A percentile compares a stretch with the other conserved stretches of the same genome.
Evolutionary conservation across 1,139 yeast genomes (phyloP).

Genomic region (Pneumocystis sp.): DNA sequence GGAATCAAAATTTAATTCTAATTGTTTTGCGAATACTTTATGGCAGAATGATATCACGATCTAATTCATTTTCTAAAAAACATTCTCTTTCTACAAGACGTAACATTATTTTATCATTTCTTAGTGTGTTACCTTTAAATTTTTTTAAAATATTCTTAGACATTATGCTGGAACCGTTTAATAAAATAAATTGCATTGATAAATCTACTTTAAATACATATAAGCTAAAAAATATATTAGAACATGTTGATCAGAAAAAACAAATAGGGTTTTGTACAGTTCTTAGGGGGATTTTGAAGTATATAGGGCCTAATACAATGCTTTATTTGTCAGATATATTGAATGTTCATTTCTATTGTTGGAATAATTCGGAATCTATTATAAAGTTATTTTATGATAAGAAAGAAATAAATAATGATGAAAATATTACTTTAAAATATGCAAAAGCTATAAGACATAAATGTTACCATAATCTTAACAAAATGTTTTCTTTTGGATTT

Average conservation of each 20-base stretch:
- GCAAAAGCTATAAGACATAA: constrained; percentile 21
- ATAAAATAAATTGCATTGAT: constrained; percentile 29
- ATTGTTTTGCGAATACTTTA: constrained; percentile 62
- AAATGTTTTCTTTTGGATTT: constrained; percentile 19
- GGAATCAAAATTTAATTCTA: constrained; percentile 49
- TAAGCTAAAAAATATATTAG: neutral
- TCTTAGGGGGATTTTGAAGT: constrained; percentile 45
- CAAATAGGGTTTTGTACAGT: constrained; percentile 61
- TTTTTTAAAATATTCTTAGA: constrained; percentile 45
- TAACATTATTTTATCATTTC: constrained; percentile 55
- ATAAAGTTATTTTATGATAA: constrained; percentile 4
- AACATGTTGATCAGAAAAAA: constrained; percentile 30
- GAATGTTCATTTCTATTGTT: constrained; percentile 44
- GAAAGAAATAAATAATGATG: constrained; percentile 6
- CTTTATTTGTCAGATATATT: constrained; percentile 39
- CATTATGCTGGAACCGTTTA: constrained; percentile 45
- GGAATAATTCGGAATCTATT: constrained; percentile 40
- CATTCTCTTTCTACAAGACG: constrained; percentile 63
- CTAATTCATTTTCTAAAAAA: constrained; percentile 23
- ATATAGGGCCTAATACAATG: constrained; percentile 46
- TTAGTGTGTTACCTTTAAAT: constrained; percentile 46
- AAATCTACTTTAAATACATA: constrained; percentile 4
- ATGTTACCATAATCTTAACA: constrained; percentile 23
- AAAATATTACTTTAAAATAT: constrained; percentile 14
- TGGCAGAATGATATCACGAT: constrained; percentile 44